These are phyloP conservation scores for Mycena olivaceomarginata DNA, from an alignment of 768 basidiomycete genomes.

Conservation along the genomic window DNA sequence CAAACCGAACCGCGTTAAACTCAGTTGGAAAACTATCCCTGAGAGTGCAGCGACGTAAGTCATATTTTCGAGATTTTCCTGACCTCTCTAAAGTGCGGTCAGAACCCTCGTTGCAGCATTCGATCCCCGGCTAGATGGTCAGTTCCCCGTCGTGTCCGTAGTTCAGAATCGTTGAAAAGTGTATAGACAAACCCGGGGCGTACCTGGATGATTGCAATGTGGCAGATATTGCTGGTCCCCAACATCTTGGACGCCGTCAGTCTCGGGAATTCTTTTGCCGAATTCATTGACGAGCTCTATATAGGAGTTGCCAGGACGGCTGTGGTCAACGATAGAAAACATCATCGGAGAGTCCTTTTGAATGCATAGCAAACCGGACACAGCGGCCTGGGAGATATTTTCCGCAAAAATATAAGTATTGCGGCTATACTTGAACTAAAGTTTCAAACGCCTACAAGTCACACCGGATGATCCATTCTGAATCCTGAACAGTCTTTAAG, in stretches of 20 bases:
- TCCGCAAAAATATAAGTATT: too few relatives aligned
- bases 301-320: background rate
- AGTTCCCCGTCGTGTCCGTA: background rate
- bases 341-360: conserved; percentile 18
- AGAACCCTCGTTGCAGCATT: conserved; percentile 28
- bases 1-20: background rate
- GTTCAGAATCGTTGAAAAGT: too few relatives aligned
- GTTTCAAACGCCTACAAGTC: too few relatives aligned
- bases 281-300: too few relatives aligned
- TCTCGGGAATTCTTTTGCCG: background rate
- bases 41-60: conserved; percentile 21
- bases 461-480: too few relatives aligned
- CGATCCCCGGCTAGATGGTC: conserved; percentile 12
- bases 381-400: too few relatives aligned
- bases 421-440: too few relatives aligned
- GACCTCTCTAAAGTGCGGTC: background rate
- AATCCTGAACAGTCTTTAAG: too few relatives aligned
- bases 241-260: conserved; percentile 15
- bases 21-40: conserved; percentile 19
- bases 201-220: conserved; percentile 27
- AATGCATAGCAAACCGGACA: too few relatives aligned
- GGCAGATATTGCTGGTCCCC: background rate
- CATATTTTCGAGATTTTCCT: too few relatives aligned
- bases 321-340: conserved; percentile 9
- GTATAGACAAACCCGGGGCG: conserved; percentile 1